A percentile compares a stretch with the other conserved stretches of the same genome.
Evolutionary conservation across 176 grass and related monocot species (phyloP).

Genomic region (Oryza punctata): DNA sequence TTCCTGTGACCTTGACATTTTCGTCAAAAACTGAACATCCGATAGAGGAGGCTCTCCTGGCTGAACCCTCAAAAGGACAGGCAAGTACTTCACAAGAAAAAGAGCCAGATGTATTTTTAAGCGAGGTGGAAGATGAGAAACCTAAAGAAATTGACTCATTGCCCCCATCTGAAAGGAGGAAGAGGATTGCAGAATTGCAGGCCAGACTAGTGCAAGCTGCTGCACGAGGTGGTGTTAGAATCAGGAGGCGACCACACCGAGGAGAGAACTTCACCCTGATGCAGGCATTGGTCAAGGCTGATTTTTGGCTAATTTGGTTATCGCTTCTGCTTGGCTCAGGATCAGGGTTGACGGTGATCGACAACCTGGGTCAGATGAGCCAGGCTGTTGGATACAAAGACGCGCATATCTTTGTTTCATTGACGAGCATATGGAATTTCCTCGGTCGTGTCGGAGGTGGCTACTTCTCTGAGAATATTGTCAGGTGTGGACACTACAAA

Average conservation of each 20-base stretch:
- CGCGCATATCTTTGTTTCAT: slow-evolving; percentile 69
- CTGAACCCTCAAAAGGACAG: slow-evolving; percentile 55
- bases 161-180: slow-evolving; percentile 65
- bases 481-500: slow-evolving; percentile 54
- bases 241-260: slow-evolving; percentile 64
- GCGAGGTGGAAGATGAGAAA: slow-evolving; percentile 81
- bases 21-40: slow-evolving; percentile 55
- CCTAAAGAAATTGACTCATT: slow-evolving; percentile 62
- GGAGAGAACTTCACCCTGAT: slow-evolving; percentile 89
- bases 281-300: slow-evolving; percentile 84
- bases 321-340: slow-evolving; percentile 80
- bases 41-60: slow-evolving; percentile 62
- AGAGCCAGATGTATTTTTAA: slow-evolving; percentile 65
- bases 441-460: slow-evolving; percentile 88
- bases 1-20: slow-evolving; percentile 72
- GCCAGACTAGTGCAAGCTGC: slow-evolving; percentile 61
- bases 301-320: slow-evolving; percentile 95
- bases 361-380: slow-evolving; percentile 96
- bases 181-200: slow-evolving; percentile 68
- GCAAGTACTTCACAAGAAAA: slow-evolving; percentile 55
- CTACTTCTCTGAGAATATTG: slow-evolving; percentile 93
- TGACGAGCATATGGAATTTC: slow-evolving; percentile 96
- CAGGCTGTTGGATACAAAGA: slow-evolving; percentile 78
- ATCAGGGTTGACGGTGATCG: slow-evolving; percentile 85
- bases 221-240: slow-evolving; percentile 71